Evolutionary conservation across 2,329 filamentous ascomycete species (phyloP).

Genomic region (Blastomyces percursus): DNA sequence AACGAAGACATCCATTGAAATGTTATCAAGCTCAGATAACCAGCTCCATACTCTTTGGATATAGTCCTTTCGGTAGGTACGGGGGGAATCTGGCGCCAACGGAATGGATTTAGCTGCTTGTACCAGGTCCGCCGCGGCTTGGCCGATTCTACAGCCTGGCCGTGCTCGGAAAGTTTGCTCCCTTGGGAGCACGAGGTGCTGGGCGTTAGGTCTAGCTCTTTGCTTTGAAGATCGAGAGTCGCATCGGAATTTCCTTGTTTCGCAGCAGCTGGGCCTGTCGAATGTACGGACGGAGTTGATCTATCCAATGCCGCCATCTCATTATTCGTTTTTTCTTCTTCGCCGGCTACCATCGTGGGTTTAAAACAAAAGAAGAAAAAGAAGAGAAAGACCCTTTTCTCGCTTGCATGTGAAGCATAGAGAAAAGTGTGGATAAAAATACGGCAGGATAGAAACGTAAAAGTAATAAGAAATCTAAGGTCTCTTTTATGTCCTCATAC

Average conservation of each 20-base stretch:
- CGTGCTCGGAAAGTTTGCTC: background rate
- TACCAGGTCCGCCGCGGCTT: conserved; percentile 26
- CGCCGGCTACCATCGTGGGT: background rate
- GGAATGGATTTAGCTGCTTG: conserved; percentile 34
- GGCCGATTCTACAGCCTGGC: conserved; percentile 1
- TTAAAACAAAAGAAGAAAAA: no score
- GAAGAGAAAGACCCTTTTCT: no score
- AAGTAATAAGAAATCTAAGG: background rate
- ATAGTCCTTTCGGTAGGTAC: conserved; percentile 43
- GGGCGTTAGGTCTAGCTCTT: background rate
- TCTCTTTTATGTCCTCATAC: background rate
- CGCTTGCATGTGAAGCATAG: background rate
- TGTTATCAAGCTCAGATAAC: conserved; percentile 61
- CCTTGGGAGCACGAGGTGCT: background rate
- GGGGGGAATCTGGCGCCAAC: conserved; percentile 42
- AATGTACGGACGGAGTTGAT: background rate
- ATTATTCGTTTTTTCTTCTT: background rate
- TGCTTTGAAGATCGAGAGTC: background rate
- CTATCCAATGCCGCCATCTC: background rate
- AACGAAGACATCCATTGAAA: conserved; percentile 87
- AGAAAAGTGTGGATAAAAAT: background rate
- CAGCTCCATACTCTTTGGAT: conserved; percentile 61
- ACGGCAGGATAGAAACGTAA: background rate
- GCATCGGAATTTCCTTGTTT: background rate
- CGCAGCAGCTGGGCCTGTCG: background rate